Conservation (phyloP, 2,329 filamentous ascomycete genomes). For the Epichloe uncinata region DNA sequence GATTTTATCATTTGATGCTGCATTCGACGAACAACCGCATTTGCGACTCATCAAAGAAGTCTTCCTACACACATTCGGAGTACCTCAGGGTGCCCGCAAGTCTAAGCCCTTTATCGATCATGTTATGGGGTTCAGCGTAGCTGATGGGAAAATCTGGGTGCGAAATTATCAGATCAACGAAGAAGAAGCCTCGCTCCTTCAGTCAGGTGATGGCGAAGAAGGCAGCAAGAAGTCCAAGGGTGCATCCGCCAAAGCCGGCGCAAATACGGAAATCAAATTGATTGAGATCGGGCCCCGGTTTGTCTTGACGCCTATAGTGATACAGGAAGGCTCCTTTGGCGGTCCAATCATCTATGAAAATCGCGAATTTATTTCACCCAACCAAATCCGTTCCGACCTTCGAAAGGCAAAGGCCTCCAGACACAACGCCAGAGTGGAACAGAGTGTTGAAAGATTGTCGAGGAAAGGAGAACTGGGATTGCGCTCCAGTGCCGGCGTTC, state of each 20-base stretch:
- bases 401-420: constrained; percentile 61
- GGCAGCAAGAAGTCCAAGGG: constrained; percentile 29
- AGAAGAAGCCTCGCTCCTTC: constrained; percentile 47
- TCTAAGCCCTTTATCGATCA: constrained; percentile 95
- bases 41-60: constrained; percentile 79
- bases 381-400: constrained; percentile 79
- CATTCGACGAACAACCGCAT: constrained; percentile 72
- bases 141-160: constrained; percentile 92
- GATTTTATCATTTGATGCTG: constrained; percentile 78
- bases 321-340: constrained; percentile 88
- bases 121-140: constrained; percentile 82
- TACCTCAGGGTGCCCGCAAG: constrained; percentile 76
- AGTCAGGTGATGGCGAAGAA: constrained; percentile 23
- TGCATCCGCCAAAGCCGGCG: constrained; percentile 23
- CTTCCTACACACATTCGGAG: constrained; percentile 80
- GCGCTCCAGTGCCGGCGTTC: constrained; percentile 49
- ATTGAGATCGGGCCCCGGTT: constrained; percentile 92
- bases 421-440: constrained; percentile 66
- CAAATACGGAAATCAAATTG: constrained; percentile 65
- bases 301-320: constrained; percentile 86
- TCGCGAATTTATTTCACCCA: constrained; percentile 91
- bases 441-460: constrained; percentile 54
- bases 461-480: constrained; percentile 71
- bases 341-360: constrained; percentile 98
- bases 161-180: constrained; percentile 89